A percentile compares a stretch with the other conserved stretches of the same genome.
Conservation (phyloP, 345 rosid species). For the Garcia nutans region DNA sequence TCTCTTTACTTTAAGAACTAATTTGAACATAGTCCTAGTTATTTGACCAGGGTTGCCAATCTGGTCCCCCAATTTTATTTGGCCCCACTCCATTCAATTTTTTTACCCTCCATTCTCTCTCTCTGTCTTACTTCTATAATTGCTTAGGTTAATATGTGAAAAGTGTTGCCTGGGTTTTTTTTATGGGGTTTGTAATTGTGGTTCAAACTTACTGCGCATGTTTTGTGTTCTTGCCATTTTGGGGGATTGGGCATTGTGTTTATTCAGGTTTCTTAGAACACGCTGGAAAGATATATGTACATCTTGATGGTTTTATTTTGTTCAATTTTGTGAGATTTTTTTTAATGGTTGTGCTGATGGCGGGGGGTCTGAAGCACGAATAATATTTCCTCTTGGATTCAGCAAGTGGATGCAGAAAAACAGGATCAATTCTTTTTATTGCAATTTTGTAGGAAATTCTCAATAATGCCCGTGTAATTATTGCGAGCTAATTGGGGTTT, state of each 20-base stretch:
- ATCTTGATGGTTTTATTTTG: neutral
- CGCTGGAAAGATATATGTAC: neutral
- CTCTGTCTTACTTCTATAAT: neutral
- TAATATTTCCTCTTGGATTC: neutral
- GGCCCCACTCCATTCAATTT: neutral
- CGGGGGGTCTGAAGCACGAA: neutral
- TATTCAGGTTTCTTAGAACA: neutral
- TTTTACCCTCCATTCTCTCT: neutral
- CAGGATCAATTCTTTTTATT: neutral
- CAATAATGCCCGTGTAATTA: neutral
- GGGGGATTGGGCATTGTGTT: neutral
- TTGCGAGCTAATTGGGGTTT: neutral
- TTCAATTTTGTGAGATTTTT: neutral
- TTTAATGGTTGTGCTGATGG: neutral
- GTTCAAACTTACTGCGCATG: neutral
- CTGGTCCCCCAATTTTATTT: neutral
- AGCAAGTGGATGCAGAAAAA: neutral
- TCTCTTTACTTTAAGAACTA: neutral
- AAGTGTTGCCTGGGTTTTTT: neutral
- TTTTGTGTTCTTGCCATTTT: neutral
- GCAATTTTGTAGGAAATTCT: slow-evolving; percentile 7
- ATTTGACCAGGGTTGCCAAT: neutral
- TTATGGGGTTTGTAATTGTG: neutral
- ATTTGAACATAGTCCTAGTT: neutral
- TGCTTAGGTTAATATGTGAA: neutral